Evolutionary conservation across 1,284 basidiomycete species (phyloP).

Genomic region (Macrocystidia cucumis): DNA sequence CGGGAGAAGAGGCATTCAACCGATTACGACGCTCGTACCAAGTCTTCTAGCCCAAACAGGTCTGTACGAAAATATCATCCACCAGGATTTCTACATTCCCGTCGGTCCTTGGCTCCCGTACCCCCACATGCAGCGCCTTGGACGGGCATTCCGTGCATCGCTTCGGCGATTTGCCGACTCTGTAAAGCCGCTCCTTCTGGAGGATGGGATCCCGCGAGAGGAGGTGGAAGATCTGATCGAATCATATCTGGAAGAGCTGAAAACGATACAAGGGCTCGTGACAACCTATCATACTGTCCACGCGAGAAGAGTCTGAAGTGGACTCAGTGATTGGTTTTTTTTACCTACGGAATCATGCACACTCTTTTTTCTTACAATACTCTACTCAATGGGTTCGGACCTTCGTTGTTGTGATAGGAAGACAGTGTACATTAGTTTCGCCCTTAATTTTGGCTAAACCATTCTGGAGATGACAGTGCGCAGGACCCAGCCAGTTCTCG

Average conservation of each 20-base stretch:
- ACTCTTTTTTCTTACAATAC: neutral
- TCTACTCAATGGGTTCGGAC: no score
- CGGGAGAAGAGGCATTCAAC: conserved; percentile 24
- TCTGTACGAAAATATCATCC: conserved; percentile 30
- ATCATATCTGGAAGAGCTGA: conserved; percentile 33
- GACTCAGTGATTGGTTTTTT: neutral
- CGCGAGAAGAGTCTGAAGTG: conserved; percentile 13
- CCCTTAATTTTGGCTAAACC: no score
- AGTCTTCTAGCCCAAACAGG: conserved; percentile 24
- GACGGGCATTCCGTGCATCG: conserved; percentile 23
- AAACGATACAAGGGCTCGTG: conserved; percentile 31
- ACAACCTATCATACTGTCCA: conserved; percentile 27
- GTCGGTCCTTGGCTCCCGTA: conserved; percentile 39
- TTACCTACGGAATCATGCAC: neutral
- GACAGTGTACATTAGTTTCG: no score
- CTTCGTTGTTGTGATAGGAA: no score
- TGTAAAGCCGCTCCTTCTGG: conserved; percentile 31
- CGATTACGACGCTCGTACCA: conserved; percentile 26
- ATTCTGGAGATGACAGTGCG: no score
- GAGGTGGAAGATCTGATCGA: conserved; percentile 29
- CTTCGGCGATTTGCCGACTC: conserved; percentile 27
- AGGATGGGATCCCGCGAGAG: conserved; percentile 23
- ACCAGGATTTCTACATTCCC: conserved; percentile 29
- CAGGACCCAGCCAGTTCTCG: no score
- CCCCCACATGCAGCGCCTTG: conserved; percentile 23